These are phyloP conservation scores for Boletus vermiculosoides DNA, from an alignment of 768 basidiomycete genomes.

Conservation along the genomic window DNA sequence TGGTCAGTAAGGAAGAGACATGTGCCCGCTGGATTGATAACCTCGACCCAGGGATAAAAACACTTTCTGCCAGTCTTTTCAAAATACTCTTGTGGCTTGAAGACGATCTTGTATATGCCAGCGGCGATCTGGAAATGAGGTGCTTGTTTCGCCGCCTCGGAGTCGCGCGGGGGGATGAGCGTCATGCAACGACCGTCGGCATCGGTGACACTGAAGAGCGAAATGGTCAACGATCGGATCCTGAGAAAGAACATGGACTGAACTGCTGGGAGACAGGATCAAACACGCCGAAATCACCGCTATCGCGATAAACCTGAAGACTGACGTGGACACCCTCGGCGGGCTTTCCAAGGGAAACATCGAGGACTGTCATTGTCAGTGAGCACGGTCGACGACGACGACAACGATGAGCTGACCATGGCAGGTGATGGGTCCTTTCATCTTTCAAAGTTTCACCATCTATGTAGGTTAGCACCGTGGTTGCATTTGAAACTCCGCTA, in stretches of 20 bases:
- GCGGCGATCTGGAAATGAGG: conserved; percentile 44
- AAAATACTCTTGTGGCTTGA: conserved; percentile 84
- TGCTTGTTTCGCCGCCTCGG: conserved; percentile 42
- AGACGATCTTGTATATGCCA: conserved; percentile 75
- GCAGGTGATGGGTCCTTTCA: conserved; percentile 86
- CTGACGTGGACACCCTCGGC: conserved; percentile 65
- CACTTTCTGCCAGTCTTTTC: conserved; percentile 57
- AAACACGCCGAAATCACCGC: conserved; percentile 45
- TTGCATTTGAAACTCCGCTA: too few relatives aligned
- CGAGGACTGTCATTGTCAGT: conserved; percentile 59
- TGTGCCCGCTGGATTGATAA: conserved; percentile 30
- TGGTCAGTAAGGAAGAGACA: conserved; percentile 4
- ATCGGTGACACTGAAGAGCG: conserved; percentile 62
- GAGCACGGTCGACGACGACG: neutral
- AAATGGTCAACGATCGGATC: neutral
- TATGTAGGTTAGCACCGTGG: neutral
- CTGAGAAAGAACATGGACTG: conserved; percentile 10
- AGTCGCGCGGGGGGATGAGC: conserved; percentile 59
- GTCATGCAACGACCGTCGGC: conserved; percentile 78
- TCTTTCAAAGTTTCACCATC: conserved; percentile 26
- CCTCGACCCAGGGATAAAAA: conserved; percentile 93
- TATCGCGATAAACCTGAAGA: conserved; percentile 51
- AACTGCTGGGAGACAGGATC: conserved; percentile 62
- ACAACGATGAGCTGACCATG: conserved; percentile 55
- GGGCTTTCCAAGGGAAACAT: conserved; percentile 81